These are phyloP conservation scores for Ilyonectria destructans DNA, from an alignment of 2,329 filamentous ascomycete species.

Conservation along the genomic window DNA sequence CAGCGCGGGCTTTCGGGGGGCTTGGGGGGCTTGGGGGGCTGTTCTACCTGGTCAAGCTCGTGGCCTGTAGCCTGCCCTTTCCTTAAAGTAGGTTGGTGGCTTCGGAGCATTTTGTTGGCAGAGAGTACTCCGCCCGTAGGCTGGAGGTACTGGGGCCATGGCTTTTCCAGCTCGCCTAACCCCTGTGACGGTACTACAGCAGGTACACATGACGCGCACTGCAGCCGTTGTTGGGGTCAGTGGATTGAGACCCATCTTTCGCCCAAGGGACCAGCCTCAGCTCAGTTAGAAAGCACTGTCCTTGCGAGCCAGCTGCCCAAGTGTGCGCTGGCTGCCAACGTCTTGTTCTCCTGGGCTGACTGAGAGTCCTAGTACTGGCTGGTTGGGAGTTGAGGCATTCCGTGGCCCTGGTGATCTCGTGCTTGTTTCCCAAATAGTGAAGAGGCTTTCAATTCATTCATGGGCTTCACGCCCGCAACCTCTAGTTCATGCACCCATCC, in stretches of 20 bases:
- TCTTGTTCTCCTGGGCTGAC: too few species aligned
- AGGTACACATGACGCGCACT: neutral
- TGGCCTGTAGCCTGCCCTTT: neutral
- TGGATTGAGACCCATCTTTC: too few species aligned
- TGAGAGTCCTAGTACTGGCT: slow-evolving; percentile 4
- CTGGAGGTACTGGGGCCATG: neutral
- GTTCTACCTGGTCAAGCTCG: neutral
- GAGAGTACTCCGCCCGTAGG: neutral
- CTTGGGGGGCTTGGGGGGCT: neutral
- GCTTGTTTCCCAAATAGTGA: slow-evolving; percentile 23
- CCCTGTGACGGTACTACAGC: neutral
- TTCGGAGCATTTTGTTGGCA: neutral
- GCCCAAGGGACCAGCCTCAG: too few species aligned
- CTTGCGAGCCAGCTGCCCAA: too few species aligned
- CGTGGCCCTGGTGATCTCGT: slow-evolving; percentile 22
- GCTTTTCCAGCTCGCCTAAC: neutral
- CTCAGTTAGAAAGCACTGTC: too few species aligned
- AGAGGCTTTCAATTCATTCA: neutral
- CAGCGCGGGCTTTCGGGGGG: neutral
- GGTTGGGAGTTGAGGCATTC: slow-evolving; percentile 1
- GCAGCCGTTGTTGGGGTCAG: too few species aligned
- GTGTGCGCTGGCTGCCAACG: too few species aligned
- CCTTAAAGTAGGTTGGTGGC: neutral
- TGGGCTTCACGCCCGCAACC: slow-evolving; percentile 3
- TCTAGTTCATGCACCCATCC: slow-evolving; percentile 6